Base-by-base conservation (phyloP, 1,284 basidiomycete species). In the Coriolopsis trogii region DNA sequence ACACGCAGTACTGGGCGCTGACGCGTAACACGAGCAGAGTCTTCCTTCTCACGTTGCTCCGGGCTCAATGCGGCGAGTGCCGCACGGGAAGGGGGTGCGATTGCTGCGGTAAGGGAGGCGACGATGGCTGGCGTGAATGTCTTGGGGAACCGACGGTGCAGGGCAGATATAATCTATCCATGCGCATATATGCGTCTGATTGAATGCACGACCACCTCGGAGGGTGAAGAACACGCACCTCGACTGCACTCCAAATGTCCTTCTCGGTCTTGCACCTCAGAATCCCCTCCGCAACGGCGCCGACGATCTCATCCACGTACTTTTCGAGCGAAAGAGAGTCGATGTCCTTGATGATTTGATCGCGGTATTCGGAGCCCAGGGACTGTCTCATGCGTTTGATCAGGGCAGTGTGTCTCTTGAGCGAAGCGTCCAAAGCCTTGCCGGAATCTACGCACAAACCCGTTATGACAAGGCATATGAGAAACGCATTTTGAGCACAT, bases 21-120 rank as follows among this genome's bases (percentile, higher is more conserved):
- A 29, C 91, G 87, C 2, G 82, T 67, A 12, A 99, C 75, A 23
- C 96, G 81, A 13, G 84, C 74, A 45, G 82, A 77, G 59, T 99
- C 96, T 55, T 99, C 97, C 70, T 94, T 96, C 67, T 99, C 97
- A 46, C 87, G 84, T 65, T 98, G 92, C 60, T 97, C 94, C 1
- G 78, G 71, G 13, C 83, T 72, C 30, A 90, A 67, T 13, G 78
- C 75, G n/a, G 82, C 73, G 46, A 92, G 69, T 7, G 83, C 70
- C 16, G 81, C 69, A 37, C 82, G 79, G 26, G 81, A 74, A 0
- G 90, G 82, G 5, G 89, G 75, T 6, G 81, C 78, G 21, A 99
- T 79, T 7, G 88, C 80, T 2, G 79, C 67, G 16, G 85, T 70
- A 2, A 99, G 76, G 12, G 81, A 73, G 7, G 82, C 71, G 1